Conservation (phyloP, 768 basidiomycete species). For the Hysterangium stoloniferum region DNA sequence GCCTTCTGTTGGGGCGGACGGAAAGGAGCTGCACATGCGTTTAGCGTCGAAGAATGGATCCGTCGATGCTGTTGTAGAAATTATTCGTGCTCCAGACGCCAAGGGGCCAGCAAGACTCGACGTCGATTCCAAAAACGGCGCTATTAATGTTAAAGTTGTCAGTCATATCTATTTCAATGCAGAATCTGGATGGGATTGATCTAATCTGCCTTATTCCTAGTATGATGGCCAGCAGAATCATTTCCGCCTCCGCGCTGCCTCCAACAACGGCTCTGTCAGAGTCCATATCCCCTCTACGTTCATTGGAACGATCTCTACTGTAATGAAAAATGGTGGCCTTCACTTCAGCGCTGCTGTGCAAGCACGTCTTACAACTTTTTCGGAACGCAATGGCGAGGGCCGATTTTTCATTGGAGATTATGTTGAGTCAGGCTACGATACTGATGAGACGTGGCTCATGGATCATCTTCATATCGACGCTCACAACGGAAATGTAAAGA, state of each 20-base stretch:
- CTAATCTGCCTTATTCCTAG: not conserved
- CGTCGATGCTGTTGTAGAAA: not conserved
- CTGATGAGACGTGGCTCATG: conserved; percentile 27
- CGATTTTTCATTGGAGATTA: conserved; percentile 10
- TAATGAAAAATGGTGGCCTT: not conserved
- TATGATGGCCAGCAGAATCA: not conserved
- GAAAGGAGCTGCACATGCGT: not conserved
- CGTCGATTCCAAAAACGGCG: not conserved
- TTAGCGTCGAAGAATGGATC: conserved; percentile 1
- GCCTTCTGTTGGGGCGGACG: not conserved
- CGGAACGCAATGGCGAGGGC: not conserved
- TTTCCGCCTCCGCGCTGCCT: conserved; percentile 1
- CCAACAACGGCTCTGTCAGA: not conserved
- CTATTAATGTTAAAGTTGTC: conserved; percentile 1
- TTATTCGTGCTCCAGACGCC: not conserved
- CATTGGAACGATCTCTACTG: not conserved
- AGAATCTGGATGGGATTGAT: not conserved
- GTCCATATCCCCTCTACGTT: conserved; percentile 3
- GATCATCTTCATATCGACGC: conserved; percentile 33
- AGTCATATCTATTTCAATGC: not conserved
- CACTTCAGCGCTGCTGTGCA: conserved; percentile 1
- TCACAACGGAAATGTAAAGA: conserved; percentile 29
- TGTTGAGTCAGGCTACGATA: conserved; percentile 4
- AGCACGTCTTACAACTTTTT: conserved; percentile 3
- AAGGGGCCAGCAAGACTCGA: conserved; percentile 1